Base-by-base conservation (phyloP, 2,329 filamentous ascomycete genomes). In the Penicillium olsonii region DNA sequence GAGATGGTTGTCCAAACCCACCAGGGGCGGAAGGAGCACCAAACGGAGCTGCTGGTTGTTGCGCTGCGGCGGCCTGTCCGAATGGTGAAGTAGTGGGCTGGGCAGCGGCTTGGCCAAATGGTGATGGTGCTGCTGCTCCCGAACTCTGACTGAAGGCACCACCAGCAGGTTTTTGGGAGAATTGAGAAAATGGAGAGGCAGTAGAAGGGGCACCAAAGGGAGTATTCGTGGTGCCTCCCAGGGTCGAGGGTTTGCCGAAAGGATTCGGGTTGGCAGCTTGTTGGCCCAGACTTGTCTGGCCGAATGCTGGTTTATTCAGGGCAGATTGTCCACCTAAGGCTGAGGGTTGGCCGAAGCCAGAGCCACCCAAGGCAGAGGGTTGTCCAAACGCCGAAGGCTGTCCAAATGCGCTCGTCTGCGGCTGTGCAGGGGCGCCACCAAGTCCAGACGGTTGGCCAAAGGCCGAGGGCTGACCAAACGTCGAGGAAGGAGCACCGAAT, bases 171-270 rank as follows among this genome's bases (percentile, higher is more conserved):
- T 48, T 55, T 27, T 64, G 60, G 19, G 61, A 54, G 17, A 73
- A 60, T 46, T 74, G 73, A 2, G 78, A 75, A 53, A 84, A 82
- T 2, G 71, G 66, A 31, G 70, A 67, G 7, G 63, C 55, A 39
- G 61, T 55, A 35, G 54, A 61, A 29, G 71, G 68, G 27, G 72
- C 67, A 29, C 71, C 72, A 46, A 77, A 71, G 17, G 46, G 46
- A 17, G 61, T 57, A 11, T n/a, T 31, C 6, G 29, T n/a, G 29
- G 61, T 55, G 2, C 52, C 47, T 47, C 60, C 62, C 14, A 59
- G 51, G 4, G 56, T 45, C 20, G 62, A 53, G 8, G 62, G 59
- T 42, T 67, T 61, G 7, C 61, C 58, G 39, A 65, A 64, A 9
- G 55, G 43, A 19, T n/a, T 48, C 2, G 40, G 24, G 22, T 44